Conservation (phyloP, 352 stramenopile species). For the Aphanomyces astaci region DNA sequence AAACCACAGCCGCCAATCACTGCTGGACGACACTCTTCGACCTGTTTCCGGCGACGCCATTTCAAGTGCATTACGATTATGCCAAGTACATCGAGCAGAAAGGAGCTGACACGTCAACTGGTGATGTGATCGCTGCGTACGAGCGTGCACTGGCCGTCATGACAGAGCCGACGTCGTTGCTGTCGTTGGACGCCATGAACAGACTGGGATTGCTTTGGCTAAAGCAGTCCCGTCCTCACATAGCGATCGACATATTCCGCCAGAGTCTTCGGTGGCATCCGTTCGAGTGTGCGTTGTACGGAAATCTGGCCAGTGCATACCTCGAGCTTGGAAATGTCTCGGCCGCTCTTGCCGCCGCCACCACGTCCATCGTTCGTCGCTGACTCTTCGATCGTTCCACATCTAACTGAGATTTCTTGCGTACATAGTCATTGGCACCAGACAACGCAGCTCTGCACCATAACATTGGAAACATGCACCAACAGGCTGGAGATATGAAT, state of each 20-base stretch:
- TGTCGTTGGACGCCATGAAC: constrained; percentile 3
- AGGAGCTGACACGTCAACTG: background rate
- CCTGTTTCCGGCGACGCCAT: background rate
- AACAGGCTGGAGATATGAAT: background rate
- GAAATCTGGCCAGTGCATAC: background rate
- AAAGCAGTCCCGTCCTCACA: background rate
- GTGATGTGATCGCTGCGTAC: background rate
- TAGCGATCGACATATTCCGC: background rate
- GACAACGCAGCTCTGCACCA: background rate
- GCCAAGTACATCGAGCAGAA: background rate
- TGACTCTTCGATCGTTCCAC: too few species aligned
- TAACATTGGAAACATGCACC: constrained; percentile 3
- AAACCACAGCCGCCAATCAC: background rate
- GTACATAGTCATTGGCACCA: background rate
- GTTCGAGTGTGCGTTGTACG: background rate
- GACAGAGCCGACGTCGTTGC: background rate
- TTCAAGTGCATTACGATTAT: background rate
- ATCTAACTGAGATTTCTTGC: too few species aligned
- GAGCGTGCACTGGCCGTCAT: background rate
- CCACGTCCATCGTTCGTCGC: background rate
- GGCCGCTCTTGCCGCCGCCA: background rate
- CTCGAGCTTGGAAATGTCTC: background rate
- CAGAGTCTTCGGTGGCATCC: background rate
- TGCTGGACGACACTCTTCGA: background rate
- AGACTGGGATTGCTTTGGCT: background rate